phyloP scores from a whole-genome alignment of 2,329 filamentous ascomycete species.

The Colletotrichum filicis region DNA sequence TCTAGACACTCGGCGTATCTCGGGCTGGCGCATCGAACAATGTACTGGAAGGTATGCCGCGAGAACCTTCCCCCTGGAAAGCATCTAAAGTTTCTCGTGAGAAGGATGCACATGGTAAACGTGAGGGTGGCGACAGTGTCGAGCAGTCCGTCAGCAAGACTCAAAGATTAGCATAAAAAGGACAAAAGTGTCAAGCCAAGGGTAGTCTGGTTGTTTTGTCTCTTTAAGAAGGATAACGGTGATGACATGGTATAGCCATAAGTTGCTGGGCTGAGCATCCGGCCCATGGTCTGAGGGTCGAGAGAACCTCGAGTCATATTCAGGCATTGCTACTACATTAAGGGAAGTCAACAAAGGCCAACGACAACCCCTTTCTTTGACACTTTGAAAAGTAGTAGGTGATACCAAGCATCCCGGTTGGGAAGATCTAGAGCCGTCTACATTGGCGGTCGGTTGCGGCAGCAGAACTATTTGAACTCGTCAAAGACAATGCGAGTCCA shows the following conservation, averaged over 20 bases:
- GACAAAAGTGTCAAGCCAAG: background rate
- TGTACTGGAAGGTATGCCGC: slow-evolving; percentile 8
- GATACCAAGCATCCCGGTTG: no score
- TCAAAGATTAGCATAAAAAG: background rate
- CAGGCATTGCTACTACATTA: background rate
- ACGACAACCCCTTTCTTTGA: background rate
- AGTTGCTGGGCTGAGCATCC: background rate
- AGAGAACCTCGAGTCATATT: background rate
- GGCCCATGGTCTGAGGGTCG: background rate
- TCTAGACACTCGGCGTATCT: slow-evolving; percentile 17
- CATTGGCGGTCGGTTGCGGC: background rate
- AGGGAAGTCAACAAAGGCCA: background rate
- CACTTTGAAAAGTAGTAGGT: background rate
- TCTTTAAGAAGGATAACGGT: background rate
- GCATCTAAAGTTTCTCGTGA: slow-evolving; percentile 16
- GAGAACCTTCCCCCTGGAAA: background rate
- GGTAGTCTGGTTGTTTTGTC: background rate
- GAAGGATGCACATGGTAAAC: slow-evolving; percentile 22
- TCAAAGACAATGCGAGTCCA: background rate
- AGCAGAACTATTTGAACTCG: background rate
- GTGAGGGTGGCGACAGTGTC: background rate
- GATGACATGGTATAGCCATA: background rate
- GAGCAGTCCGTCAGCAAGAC: background rate
- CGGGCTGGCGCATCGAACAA: slow-evolving; percentile 30
- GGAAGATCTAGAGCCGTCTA: no score